Percentiles rank a stretch among this genome's conserved stretches.
These are phyloP conservation scores for Dinochytrium kinnereticum DNA, from an alignment of 371 early-diverging fungal genomes.

Conservation along the genomic window DNA sequence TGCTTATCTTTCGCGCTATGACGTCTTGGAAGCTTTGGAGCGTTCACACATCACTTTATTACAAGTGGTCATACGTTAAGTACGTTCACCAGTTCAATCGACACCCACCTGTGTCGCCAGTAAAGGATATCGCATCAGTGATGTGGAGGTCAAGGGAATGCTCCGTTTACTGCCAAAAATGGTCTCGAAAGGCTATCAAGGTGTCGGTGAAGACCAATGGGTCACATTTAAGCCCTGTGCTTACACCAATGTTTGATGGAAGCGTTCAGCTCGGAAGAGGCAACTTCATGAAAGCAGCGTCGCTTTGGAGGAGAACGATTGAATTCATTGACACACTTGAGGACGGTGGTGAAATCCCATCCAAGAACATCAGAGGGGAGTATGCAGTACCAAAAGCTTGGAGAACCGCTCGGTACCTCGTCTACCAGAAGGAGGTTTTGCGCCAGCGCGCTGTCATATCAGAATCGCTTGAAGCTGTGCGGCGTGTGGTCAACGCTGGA, in stretches of 20 bases:
- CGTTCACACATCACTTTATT: not conserved
- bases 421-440: too few species aligned
- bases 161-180: too few species aligned
- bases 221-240: not conserved
- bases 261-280: not conserved
- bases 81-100: not conserved
- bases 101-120: not conserved
- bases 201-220: not conserved
- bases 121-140: not conserved
- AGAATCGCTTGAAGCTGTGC: too few species aligned
- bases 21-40: not conserved
- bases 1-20: not conserved
- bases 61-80: not conserved
- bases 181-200: too few species aligned
- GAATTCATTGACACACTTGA: not conserved
- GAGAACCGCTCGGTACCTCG: too few species aligned
- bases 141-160: not conserved
- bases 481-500: too few species aligned
- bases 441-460: too few species aligned
- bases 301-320: not conserved
- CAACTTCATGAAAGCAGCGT: not conserved
- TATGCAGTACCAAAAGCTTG: too few species aligned
- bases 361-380: too few species aligned
- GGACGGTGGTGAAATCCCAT: not conserved
- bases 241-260: not conserved